phyloP scores from a whole-genome alignment of 768 basidiomycete genomes.

The Pleurotus pulmonarius region DNA sequence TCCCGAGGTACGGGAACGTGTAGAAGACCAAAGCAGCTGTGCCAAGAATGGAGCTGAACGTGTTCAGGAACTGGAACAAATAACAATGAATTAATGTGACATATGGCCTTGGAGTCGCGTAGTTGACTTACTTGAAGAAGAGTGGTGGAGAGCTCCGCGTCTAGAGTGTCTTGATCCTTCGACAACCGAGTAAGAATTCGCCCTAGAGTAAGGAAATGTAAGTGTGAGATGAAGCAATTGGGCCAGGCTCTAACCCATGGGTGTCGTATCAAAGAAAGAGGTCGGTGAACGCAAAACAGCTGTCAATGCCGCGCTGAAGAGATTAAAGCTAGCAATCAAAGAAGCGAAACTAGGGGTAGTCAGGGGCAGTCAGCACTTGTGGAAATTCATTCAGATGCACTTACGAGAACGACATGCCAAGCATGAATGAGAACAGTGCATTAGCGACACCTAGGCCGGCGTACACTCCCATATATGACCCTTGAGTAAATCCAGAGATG shows the following conservation, averaged over 20 bases:
- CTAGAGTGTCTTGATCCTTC: constrained; percentile 57
- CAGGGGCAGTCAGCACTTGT: background rate
- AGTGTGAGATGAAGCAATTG: background rate
- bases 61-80: constrained; percentile 45
- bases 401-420: constrained; percentile 48
- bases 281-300: constrained; percentile 58
- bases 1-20: constrained; percentile 63
- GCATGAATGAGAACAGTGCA: constrained; percentile 46
- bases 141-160: constrained; percentile 41
- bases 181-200: constrained; percentile 53
- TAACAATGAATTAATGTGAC: constrained; percentile 27
- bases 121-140: constrained; percentile 41
- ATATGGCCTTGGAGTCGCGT: constrained; percentile 26
- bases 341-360: constrained; percentile 26
- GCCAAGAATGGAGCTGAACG: constrained; percentile 44
- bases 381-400: constrained; percentile 15
- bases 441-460: constrained; percentile 42
- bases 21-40: constrained; percentile 61
- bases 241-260: constrained; percentile 40
- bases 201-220: constrained; percentile 28
- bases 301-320: constrained; percentile 53
- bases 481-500: constrained; percentile 52
- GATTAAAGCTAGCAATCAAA: constrained; percentile 36
- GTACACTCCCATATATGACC: constrained; percentile 64
- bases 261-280: constrained; percentile 72